Evolutionary conservation across 176 grass and related monocot genomes (phyloP).

Genomic region (Ampelocalamus luodianensis): DNA sequence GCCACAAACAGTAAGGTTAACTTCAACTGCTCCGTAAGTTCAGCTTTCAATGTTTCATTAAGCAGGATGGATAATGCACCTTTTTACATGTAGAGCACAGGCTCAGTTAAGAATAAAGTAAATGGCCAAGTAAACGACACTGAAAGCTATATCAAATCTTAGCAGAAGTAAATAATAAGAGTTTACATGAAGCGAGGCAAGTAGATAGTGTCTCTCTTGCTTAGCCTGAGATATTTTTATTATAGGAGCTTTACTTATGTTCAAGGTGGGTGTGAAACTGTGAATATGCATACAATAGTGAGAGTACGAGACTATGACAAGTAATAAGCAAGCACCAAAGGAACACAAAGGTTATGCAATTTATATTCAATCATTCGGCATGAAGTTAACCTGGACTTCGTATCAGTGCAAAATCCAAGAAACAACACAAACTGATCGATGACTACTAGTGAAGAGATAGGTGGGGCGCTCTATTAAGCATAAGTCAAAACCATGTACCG

Average conservation of each 20-base stretch:
- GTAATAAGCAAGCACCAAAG: not conserved
- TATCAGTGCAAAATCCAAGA: not conserved
- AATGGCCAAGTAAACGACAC: not conserved
- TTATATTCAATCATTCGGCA: not conserved
- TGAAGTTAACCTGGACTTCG: not conserved
- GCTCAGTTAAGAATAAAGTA: not conserved
- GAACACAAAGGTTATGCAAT: not conserved
- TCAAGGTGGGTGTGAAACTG: not conserved
- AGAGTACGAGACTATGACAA: not conserved
- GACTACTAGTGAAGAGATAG: not conserved
- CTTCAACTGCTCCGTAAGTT: not conserved
- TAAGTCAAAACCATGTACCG: not conserved
- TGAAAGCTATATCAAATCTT: not conserved
- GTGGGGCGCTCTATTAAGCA: not conserved
- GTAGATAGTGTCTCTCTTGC: not conserved
- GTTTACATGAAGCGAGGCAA: not conserved
- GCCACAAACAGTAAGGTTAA: not conserved
- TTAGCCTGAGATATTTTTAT: slow-evolving; percentile 7
- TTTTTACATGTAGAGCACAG: not conserved
- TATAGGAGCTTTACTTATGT: not conserved
- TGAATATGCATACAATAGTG: not conserved
- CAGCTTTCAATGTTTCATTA: not conserved
- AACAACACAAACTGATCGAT: not conserved
- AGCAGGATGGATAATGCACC: not conserved
- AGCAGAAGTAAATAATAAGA: not conserved